A percentile compares a stretch with the other conserved stretches of the same genome.
Evolutionary conservation across 345 rosid genomes (phyloP).

Genomic region (Eucalyptus regnans): DNA sequence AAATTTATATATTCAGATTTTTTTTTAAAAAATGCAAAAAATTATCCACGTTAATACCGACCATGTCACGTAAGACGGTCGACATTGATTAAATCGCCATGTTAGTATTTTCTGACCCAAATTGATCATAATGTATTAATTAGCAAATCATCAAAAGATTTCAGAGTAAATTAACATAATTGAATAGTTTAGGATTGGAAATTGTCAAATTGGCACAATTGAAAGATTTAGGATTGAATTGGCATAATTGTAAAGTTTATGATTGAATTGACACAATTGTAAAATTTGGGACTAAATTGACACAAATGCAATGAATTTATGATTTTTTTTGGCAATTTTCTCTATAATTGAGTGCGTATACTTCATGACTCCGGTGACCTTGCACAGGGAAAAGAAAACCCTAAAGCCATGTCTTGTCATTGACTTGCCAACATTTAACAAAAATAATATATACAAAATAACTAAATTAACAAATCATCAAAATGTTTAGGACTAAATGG

Average conservation of each 20-base stretch:
- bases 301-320: neutral
- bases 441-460: too few species aligned
- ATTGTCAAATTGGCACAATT: neutral
- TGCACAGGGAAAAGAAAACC: neutral
- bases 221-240: neutral
- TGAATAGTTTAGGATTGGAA: neutral
- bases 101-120: neutral
- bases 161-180: too few species aligned
- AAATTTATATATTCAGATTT: too few species aligned
- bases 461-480: too few species aligned
- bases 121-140: neutral
- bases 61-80: rapidly evolving
- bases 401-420: neutral
- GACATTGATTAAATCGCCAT: too few species aligned
- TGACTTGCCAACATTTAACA: neutral
- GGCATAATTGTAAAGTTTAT: too few species aligned
- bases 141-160: neutral
- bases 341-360: neutral
- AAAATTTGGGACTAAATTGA: too few species aligned
- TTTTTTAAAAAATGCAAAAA: too few species aligned
- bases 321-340: neutral
- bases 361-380: neutral
- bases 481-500: neutral
- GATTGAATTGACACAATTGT: neutral
- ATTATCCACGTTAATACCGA: too few species aligned